Evolutionary conservation across 2,329 filamentous ascomycete genomes (phyloP), one percentile per base, ranked within the genome.

Genomic region (Talaromyces sp.): DNA sequence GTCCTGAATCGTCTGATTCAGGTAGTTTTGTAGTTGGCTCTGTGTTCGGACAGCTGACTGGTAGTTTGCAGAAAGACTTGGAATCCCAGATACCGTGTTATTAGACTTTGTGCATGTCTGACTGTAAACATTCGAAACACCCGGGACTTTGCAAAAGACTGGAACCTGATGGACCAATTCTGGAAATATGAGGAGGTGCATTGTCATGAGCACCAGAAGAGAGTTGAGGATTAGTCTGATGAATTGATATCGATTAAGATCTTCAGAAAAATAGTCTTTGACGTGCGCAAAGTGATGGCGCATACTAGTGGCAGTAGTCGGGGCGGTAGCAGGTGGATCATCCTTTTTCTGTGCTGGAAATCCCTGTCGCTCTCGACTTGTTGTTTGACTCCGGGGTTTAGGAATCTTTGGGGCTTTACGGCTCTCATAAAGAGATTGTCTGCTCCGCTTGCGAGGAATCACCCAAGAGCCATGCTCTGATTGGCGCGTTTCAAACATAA

Each of bases 401-500:
- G 64, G 60, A 5, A 66, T 62, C 10, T 22, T 62, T 4, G 64
- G 64, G 3, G 64, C 54, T 43, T 66, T 66, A 15, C 64, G 59
- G 27, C 64, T 66, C 19, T 66, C 64, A 25, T 63, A 66, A n/a
- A 59, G 34, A 43, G 49, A 53, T 34, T 62, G 51, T 22, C 53
- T 65, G 58, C 51, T 65, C 31, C 61, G 64, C 27, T 64, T 65
- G 45, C 60, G 49, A 3, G 66, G 66, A 19, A 66, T 58, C 0
- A 68, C 66, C 64, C 64, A 67, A 17, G 67, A 68, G 40, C 60
- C 58, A 3, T 66, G 61, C 29, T 58, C 61, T 27, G 62, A 58
- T 8, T 45, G 25, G 45, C 36, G 71, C 6, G 74, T 71, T 3
- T 71, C 70, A 58, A 78, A 75, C 67, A 73, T 74, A 54, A 79